Base-by-base conservation (phyloP, 176 grass and related monocot species). In the Pontederia paniculata region DNA sequence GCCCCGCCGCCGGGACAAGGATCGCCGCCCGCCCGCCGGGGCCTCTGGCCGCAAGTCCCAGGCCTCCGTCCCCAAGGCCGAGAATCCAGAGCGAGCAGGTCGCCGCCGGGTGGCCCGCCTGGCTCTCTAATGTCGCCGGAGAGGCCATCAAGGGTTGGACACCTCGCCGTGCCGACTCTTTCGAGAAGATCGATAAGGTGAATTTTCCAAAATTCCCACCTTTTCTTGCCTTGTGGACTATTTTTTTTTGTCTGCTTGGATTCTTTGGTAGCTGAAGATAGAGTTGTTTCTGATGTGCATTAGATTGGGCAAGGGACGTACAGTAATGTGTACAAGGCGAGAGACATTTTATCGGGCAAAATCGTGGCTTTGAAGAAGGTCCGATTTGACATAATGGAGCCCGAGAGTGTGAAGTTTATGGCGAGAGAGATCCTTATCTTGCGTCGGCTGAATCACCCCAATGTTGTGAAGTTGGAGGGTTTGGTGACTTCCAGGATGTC, bases 131-230 rank as follows among this genome's bases (percentile, higher is more conserved):
- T n/a, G 60, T 17, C 12, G 60, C 60, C 4, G 60, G 60, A 14
- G 60, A 63, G 60, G 18, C 60, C 60, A 17, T 63, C 60, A 21
- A 63, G 44, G 60, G 60, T 14, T 63, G 60, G 60, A 63, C 60
- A 18, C 60, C 60, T 8, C 60, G 43, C 43, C 43, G 60, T 10
- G 60, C 60, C 22, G 60, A 63, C 18, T 22, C 60, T 20, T 63
- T 63, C 44, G 60, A 48, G 21, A 63, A 63, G 60, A 48, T 63
- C 23, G 57, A 59, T 31, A 41, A 59, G 57, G 57, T 31, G 9
- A 59, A 16, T 31, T 59, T 42, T 9, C 25, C n/a, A n/a, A 42
- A 8, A n/a, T 42, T 17, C 17, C 57, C 37, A 60, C 57, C 44
- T 44, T 15, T 9, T 60, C 8, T 60, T 17, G 15, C 37, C 1